phyloP scores from a whole-genome alignment of 306 rosid species.

The Acacia confusa region DNA sequence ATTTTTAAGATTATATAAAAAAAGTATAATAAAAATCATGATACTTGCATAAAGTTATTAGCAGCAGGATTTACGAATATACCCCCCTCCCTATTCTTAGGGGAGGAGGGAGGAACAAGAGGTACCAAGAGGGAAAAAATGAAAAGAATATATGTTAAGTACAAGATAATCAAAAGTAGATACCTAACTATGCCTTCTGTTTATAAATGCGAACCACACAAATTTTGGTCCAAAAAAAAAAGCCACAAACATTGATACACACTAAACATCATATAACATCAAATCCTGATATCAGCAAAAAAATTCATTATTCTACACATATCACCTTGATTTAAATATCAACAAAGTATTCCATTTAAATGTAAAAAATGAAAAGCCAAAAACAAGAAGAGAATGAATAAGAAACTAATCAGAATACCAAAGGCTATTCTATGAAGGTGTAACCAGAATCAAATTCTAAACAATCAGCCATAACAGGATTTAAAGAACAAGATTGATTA shows the following conservation, averaged over 20 bases:
- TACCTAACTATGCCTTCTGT: constrained; percentile 12
- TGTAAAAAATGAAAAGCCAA: constrained; percentile 7
- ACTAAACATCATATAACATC: constrained; percentile 14
- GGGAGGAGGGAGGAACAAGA: constrained; percentile 16
- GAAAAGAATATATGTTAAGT: background rate
- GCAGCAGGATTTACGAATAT: constrained; percentile 13
- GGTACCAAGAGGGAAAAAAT: background rate
- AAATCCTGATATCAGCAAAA: background rate
- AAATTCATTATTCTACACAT: background rate
- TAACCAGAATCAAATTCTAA: constrained; percentile 22
- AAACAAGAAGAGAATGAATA: background rate
- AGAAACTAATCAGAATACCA: background rate
- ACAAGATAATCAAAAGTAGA: background rate
- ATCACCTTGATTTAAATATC: background rate
- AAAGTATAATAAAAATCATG: constrained; percentile 19
- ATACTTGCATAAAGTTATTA: background rate
- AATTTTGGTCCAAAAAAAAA: background rate
- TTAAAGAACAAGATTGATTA: constrained; percentile 35
- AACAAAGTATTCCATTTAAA: constrained; percentile 17
- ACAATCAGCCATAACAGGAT: constrained; percentile 2
- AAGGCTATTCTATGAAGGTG: constrained; percentile 4
- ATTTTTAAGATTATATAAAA: background rate
- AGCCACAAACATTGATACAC: constrained; percentile 3
- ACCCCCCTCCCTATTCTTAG: background rate
- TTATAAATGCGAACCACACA: constrained; percentile 19